phyloP scores from a whole-genome alignment of 805 yeast genomes.

The Candida krabiensis region DNA sequence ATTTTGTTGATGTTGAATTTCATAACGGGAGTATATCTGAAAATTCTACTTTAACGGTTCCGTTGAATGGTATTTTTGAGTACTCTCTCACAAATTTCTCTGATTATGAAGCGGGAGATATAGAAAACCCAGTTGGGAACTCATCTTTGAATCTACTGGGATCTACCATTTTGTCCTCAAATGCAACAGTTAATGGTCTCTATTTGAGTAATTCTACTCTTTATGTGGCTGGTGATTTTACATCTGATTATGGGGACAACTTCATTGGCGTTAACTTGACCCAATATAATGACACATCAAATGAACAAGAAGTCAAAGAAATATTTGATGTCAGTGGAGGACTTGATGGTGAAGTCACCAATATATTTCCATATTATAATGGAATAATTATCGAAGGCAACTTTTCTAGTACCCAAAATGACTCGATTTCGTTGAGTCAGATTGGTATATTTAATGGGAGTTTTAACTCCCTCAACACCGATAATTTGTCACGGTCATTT shows the following conservation, averaged over 20 bases:
- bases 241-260: conserved; percentile 37
- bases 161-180: conserved; percentile 32
- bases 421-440: conserved; percentile 17
- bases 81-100: conserved; percentile 72
- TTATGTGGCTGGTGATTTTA: conserved; percentile 51
- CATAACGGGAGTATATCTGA: conserved; percentile 33
- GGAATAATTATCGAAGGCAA: conserved; percentile 47
- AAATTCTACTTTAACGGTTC: conserved; percentile 24
- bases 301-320: conserved; percentile 7
- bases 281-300: conserved; percentile 18
- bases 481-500: conserved; percentile 22
- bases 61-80: conserved; percentile 79
- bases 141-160: conserved; percentile 46
- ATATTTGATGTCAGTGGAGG: conserved; percentile 34
- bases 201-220: conserved; percentile 34
- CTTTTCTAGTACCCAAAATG: conserved; percentile 29
- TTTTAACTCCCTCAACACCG: conserved; percentile 39
- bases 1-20: conserved; percentile 48
- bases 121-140: conserved; percentile 41
- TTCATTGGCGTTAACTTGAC: conserved; percentile 35
- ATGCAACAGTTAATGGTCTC: conserved; percentile 42
- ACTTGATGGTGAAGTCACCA: conserved; percentile 38
- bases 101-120: conserved; percentile 14
- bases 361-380: conserved; percentile 30
- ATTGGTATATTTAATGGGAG: conserved; percentile 33